Base-by-base conservation (phyloP, 2,329 filamentous ascomycete genomes). In the Trichoderma atroviride region DNA sequence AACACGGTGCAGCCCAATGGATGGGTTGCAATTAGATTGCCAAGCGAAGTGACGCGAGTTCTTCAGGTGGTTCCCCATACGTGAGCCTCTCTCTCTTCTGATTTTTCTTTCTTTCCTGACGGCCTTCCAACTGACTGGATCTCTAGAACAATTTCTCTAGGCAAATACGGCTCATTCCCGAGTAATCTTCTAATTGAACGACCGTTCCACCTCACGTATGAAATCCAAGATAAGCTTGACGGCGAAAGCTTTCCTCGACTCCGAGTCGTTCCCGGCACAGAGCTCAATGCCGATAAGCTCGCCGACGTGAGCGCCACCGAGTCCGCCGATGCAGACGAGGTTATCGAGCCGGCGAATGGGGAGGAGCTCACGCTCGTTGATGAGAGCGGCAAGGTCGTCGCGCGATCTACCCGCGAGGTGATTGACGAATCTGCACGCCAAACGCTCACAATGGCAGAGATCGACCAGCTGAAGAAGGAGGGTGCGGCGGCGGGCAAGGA, bases 151-250 rank as follows among this genome's bases (percentile, higher is more conserved):
- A 91, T 98, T 73, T 93, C 92, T 1, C 85, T 98, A 40, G 94
- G 94, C 68, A 98, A 97, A 87, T 97, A 96, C 78, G 96, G 96
- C 72, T 89, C 89, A 2, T 97, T 99, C 77, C 91, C 93, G 19
- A 89, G 92, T 64, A 97, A 98, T 77, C 87, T 96, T 37, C 88
- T 99, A 57, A 88, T 99, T 72, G 91, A 93, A n/a, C 90, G 96
- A 9, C 96, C 96, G 0, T 97, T 93, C 78, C 89, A 97, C 82
- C 84, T 96, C 70, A 98, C 94, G 0, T 99, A 93, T 81, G 95
- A 98, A 79, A 85, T 98, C 2, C 87, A 91, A 72, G 93, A 97
- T 75, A 88, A 87, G 75, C 80, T 84, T 31, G 85, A 89, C 5
- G 86, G 86, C 71, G 88, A 91, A 73, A 83, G 83, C 72, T 91